These are phyloP conservation scores for Pisolithus albus DNA, from an alignment of 768 basidiomycete genomes.

Conservation along the genomic window DNA sequence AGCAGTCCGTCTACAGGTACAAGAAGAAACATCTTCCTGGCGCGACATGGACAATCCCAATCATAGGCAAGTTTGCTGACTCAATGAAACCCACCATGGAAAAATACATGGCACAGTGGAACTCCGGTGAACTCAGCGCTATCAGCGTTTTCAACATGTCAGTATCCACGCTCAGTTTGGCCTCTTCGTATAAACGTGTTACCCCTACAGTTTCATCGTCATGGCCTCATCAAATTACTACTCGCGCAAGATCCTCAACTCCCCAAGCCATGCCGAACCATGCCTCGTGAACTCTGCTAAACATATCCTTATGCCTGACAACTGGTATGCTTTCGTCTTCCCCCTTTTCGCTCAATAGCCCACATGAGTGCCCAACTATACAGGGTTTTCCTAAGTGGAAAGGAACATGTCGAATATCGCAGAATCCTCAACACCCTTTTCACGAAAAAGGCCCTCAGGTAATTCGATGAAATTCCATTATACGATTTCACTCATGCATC, in stretches of 20 bases:
- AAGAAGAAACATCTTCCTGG: conserved; percentile 91
- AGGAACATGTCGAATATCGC: conserved; percentile 89
- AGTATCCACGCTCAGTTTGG: conserved; percentile 19
- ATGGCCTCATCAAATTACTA: conserved; percentile 94
- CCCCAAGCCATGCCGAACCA: conserved; percentile 86
- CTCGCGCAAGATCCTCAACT: conserved; percentile 93
- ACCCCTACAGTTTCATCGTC: conserved; percentile 84
- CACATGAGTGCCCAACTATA: neutral
- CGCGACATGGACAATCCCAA: conserved; percentile 86
- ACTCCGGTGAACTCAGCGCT: conserved; percentile 79
- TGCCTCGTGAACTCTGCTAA: conserved; percentile 92
- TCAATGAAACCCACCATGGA: conserved; percentile 89
- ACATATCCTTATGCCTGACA: conserved; percentile 73
- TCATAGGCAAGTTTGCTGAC: conserved; percentile 95
- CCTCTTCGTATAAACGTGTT: conserved; percentile 5
- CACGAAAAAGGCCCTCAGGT: conserved; percentile 91
- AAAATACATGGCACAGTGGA: conserved; percentile 89
- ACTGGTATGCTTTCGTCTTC: conserved; percentile 55
- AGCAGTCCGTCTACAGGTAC: conserved; percentile 81
- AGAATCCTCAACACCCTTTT: conserved; percentile 86
- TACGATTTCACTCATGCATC: neutral
- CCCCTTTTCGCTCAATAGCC: neutral
- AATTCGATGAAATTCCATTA: neutral
- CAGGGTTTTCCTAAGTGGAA: conserved; percentile 98
- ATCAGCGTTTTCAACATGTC: conserved; percentile 98